Evolutionary conservation across 192 early-diverging fungal species (phyloP), one percentile per base, ranked within the genome.

Genomic region (Backusella circina): DNA sequence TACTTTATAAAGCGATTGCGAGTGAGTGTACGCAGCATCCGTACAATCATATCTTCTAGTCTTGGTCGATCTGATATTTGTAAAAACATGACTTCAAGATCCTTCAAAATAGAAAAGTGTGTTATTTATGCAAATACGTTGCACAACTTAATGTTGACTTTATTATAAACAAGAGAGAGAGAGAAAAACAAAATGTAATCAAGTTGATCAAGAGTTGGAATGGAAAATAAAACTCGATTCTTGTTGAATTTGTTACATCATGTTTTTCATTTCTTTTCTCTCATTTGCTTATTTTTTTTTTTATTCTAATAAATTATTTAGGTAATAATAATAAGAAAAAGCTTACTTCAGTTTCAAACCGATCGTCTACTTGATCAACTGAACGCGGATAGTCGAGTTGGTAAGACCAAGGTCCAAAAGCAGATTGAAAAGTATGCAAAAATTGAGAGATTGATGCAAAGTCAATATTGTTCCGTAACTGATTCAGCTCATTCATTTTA

Each of bases 371-470:
- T 35, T 71, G 65, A 21, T 77, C 70, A 28, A 32, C 35, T 8
- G 54, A 39, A 36, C 64, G 41, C 18, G 65, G 66, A 26, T 57
- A 64, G 18, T 31, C 57, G 3, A 47, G 61, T n/a, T 50, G 65
- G 61, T 57, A 65, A 61, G 54, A 78, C 83, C 61, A 84, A 72
- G 41, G 84, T 67, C 70, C 64, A 67, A 92, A 87, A 1, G 85
- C 88, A 21, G 81, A 73, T 69, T 86, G 80, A 76, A 91, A 93
- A 47, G 90, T 81, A 72, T 89, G 88, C 9, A 93, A 73, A 78
- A 93, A 93, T 79, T 93, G 92, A 21, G 83, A 85, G 64, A 93
- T 80, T 26, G 91, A 84, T 16, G 89, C 90, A 87, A 93, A 93
- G 69, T 92, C 85, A 84, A 86, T 87, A 73, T 80, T 77, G 31